These are phyloP conservation scores for Ilex paraguariensis DNA, from an alignment of 305 asterid genomes.

Conservation along the genomic window DNA sequence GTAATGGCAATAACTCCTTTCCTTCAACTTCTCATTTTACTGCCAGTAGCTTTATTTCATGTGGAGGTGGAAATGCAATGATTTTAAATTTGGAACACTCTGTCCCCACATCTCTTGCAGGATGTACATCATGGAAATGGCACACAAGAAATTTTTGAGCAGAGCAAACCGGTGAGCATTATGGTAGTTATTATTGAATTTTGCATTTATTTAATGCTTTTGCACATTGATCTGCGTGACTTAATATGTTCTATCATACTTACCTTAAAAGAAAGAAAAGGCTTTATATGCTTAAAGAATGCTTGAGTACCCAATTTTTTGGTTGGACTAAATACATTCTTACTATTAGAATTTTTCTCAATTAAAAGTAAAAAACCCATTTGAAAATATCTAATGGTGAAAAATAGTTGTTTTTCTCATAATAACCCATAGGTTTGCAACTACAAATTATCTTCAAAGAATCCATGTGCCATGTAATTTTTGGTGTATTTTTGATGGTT, in stretches of 20 bases:
- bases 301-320: too few species aligned
- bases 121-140: slow-evolving; percentile 99
- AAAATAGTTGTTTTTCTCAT: too few species aligned
- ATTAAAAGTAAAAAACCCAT: too few species aligned
- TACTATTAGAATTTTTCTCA: too few species aligned
- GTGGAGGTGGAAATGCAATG: slow-evolving; percentile 13
- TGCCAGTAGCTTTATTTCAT: neutral
- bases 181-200: slow-evolving; percentile 3
- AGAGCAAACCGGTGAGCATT: slow-evolving; percentile 68
- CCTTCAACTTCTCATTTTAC: neutral
- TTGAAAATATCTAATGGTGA: too few species aligned
- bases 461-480: too few species aligned
- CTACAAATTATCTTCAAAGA: too few species aligned
- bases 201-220: slow-evolving; percentile 17
- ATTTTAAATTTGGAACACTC: slow-evolving; percentile 4
- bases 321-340: too few species aligned
- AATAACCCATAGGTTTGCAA: too few species aligned
- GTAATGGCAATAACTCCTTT: slow-evolving; percentile 29
- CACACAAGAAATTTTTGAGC: slow-evolving; percentile 94
- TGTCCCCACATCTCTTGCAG: slow-evolving; percentile 35
- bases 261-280: too few species aligned
- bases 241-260: slow-evolving; percentile 7
- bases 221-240: neutral
- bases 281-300: too few species aligned
- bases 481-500: too few species aligned